These are phyloP conservation scores for Strigomonas oncopelti DNA, from an alignment of 208 protist species.

Conservation along the genomic window DNA sequence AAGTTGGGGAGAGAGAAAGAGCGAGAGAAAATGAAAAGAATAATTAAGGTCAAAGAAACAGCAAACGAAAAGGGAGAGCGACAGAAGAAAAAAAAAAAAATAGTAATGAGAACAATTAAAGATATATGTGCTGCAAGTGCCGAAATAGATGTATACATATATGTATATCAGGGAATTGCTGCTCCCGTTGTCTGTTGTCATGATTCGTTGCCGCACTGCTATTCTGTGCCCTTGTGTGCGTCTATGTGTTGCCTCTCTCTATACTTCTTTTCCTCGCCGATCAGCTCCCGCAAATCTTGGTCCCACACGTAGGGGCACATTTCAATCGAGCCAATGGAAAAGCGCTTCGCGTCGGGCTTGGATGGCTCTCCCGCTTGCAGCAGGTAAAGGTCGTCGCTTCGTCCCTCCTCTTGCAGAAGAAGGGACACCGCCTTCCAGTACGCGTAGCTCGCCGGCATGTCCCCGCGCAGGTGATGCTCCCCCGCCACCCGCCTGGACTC, in stretches of 20 bases:
- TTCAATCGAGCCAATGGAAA: conserved; percentile 23
- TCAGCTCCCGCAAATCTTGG: conserved; percentile 43
- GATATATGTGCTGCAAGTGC: too few species aligned
- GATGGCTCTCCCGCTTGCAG: conserved; percentile 25
- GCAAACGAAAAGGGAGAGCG: too few species aligned
- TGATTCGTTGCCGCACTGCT: too few species aligned
- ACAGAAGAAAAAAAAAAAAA: too few species aligned
- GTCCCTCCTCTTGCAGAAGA: conserved; percentile 33
- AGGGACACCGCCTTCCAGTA: conserved; percentile 58
- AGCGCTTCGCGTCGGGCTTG: conserved; percentile 5
- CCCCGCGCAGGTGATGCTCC: conserved; percentile 11
- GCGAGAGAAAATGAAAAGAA: background rate
- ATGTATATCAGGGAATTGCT: background rate
- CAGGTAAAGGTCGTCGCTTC: conserved; percentile 44
- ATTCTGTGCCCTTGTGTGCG: too few species aligned
- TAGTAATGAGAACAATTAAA: too few species aligned
- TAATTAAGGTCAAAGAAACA: too few species aligned
- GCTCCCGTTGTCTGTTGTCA: too few species aligned
- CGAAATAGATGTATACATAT: background rate
- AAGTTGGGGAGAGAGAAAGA: background rate
- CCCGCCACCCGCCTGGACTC: conserved; percentile 25
- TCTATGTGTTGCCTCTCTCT: too few species aligned
- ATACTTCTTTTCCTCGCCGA: conserved; percentile 32
- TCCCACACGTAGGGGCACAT: conserved; percentile 39
- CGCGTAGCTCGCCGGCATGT: conserved; percentile 21